Conservation (phyloP, 2,329 filamentous ascomycete genomes). For the Pyricularia sp. region DNA sequence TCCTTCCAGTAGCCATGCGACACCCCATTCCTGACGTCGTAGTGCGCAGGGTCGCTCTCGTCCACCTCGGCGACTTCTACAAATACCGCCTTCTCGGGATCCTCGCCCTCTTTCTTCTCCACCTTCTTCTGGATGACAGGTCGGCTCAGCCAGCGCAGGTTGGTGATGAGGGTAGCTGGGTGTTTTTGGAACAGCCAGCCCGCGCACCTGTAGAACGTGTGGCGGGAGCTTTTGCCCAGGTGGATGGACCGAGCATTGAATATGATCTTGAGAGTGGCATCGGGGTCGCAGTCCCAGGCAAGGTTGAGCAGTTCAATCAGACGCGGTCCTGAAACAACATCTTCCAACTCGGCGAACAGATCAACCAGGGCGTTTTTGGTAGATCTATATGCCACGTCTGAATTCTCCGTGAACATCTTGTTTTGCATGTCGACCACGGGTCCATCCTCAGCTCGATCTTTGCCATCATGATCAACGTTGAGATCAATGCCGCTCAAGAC, state of each 20-base stretch:
- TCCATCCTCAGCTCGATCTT: neutral
- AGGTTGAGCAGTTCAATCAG: constrained; percentile 28
- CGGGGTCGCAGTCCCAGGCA: constrained; percentile 35
- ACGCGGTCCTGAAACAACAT: constrained; percentile 20
- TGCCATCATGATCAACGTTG: neutral
- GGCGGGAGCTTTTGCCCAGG: constrained; percentile 40
- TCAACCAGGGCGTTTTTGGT: constrained; percentile 35
- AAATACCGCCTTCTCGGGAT: constrained; percentile 21
- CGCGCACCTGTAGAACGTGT: constrained; percentile 36
- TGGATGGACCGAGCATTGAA: constrained; percentile 50
- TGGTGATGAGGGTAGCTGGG: constrained; percentile 37
- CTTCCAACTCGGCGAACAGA: constrained; percentile 38
- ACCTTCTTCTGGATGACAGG: constrained; percentile 42
- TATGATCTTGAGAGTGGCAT: constrained; percentile 42
- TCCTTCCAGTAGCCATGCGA: constrained; percentile 53
- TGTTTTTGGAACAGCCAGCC: constrained; percentile 44
- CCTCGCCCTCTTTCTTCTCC: constrained; percentile 19
- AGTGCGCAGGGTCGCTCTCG: constrained; percentile 21
- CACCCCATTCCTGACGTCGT: constrained; percentile 32
- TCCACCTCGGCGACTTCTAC: constrained; percentile 18
- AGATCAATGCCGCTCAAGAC: constrained; percentile 4
- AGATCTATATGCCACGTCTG: constrained; percentile 32
- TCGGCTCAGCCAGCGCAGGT: constrained; percentile 41
- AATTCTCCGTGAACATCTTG: constrained; percentile 39
- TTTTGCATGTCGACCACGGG: constrained; percentile 17